phyloP scores from a whole-genome alignment of 805 yeast species.

The Saccharomycodes ludwigii region DNA sequence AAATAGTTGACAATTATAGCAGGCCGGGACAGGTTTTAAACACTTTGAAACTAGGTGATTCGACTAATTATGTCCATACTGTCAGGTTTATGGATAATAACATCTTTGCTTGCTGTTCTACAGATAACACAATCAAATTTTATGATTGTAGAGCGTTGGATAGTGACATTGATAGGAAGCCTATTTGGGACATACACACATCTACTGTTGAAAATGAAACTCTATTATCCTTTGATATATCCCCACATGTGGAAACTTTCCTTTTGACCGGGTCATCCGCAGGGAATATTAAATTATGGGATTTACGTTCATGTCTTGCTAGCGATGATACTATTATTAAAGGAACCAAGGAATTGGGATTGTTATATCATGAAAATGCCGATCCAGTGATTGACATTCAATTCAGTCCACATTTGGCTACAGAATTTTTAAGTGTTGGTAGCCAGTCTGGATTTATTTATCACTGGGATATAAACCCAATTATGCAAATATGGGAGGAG shows the following conservation, averaged over 20 bases:
- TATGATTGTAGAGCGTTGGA: not conserved
- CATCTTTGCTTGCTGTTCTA: not conserved
- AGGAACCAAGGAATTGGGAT: conserved; percentile 12
- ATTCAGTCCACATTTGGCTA: conserved; percentile 19
- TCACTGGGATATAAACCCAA: conserved; percentile 19
- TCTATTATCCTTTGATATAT: conserved; percentile 20
- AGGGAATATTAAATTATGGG: conserved; percentile 24
- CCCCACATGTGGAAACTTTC: conserved; percentile 17
- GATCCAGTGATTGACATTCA: conserved; percentile 22
- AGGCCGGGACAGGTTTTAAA: conserved; percentile 19
- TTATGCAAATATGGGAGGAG: too few species aligned
- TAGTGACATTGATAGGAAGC: not conserved
- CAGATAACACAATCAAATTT: not conserved
- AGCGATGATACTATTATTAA: not conserved
- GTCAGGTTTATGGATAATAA: not conserved
- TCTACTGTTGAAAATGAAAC: conserved; percentile 11
- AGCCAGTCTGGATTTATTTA: conserved; percentile 20
- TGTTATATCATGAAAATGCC: conserved; percentile 20
- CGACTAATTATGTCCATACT: not conserved
- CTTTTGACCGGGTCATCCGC: conserved; percentile 22
- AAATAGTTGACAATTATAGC: conserved; percentile 21
- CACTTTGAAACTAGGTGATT: too few species aligned
- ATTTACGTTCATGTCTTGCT: conserved; percentile 14
- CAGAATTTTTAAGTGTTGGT: conserved; percentile 22
- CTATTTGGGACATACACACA: not conserved